Conservation (phyloP, 2,329 filamentous ascomycete genomes). For the Penicillium sp. region DNA sequence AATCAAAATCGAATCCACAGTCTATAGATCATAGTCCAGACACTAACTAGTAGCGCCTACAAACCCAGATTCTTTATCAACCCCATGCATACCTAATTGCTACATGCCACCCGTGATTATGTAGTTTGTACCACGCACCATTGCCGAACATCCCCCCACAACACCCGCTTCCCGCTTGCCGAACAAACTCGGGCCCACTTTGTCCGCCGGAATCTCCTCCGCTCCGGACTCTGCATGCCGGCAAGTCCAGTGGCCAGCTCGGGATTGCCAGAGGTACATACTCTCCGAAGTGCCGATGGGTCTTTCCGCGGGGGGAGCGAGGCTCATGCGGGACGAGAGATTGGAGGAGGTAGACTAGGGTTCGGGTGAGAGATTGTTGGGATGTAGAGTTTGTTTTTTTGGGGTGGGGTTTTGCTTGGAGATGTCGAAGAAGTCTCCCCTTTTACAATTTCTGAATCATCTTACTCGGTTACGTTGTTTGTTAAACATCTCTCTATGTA, state of each 20-base stretch:
- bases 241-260: not conserved
- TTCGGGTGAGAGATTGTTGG: not conserved
- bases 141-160: constrained; percentile 12
- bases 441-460: too few species aligned
- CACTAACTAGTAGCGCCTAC: too few species aligned
- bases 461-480: too few species aligned
- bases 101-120: too few species aligned
- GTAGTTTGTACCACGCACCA: not conserved
- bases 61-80: too few species aligned
- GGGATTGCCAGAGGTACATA: not conserved
- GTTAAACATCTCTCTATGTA: too few species aligned
- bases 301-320: constrained; percentile 13
- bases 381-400: not conserved
- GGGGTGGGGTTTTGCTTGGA: not conserved
- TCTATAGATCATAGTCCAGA: too few species aligned
- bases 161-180: constrained; percentile 4
- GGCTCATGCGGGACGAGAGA: not conserved
- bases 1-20: too few species aligned
- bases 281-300: constrained; percentile 11
- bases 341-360: not conserved
- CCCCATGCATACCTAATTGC: not conserved
- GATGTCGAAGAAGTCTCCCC: too few species aligned
- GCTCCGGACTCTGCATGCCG: constrained; percentile 19
- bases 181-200: constrained; percentile 4
- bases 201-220: constrained; percentile 6